Evolutionary conservation across 2,329 filamentous ascomycete species (phyloP), one percentile per base, ranked within the genome.

Genomic region (Magnaporthales sp.): DNA sequence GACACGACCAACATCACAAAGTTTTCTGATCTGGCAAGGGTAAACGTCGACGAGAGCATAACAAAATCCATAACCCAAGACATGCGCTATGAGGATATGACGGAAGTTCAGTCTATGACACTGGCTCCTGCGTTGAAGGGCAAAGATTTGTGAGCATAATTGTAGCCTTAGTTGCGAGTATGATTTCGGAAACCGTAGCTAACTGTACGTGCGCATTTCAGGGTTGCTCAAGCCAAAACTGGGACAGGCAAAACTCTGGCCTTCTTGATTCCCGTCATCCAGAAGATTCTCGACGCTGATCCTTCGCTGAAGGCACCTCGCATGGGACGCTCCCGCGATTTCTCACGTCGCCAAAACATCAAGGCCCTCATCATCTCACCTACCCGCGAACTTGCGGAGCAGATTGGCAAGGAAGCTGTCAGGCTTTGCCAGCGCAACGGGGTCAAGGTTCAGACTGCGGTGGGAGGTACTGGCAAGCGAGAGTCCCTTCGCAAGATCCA

Each of bases 201-300:
- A n/a, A 64, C 32, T 27, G 22, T 24, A 15, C 38, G 8, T 51
- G 19, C 64, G 66, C 60, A 66, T 54, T 60, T 68, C 73, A 92
- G 90, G 72, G 84, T 98, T 71, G 95, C 94, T 62, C 95, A 98
- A 80, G 95, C 95, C 68, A 97, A 92, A 80, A 99, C 95, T 9
- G 95, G 95, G 75, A 98, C 95, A 4, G 95, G 95, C 75, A 99
- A 99, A 80, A 99, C 95, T 0, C 80, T 98, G 67, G 95, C 92
- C 46, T 99, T 98, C 81, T 83, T 99, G 27, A 79, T 98, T 7
- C 95, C 95, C 64, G 82, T 93, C 8, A 80, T 98, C 65, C 92
- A 97, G 76, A 89, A 88, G 68, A 91, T 97, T 74, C 80, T 96
- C 68, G 76, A 79, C 24, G 79, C 83, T 68, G 86, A 92, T 70